Conservation (phyloP, 208 protist genomes). For the Acanthamoeba sp. region DNA sequence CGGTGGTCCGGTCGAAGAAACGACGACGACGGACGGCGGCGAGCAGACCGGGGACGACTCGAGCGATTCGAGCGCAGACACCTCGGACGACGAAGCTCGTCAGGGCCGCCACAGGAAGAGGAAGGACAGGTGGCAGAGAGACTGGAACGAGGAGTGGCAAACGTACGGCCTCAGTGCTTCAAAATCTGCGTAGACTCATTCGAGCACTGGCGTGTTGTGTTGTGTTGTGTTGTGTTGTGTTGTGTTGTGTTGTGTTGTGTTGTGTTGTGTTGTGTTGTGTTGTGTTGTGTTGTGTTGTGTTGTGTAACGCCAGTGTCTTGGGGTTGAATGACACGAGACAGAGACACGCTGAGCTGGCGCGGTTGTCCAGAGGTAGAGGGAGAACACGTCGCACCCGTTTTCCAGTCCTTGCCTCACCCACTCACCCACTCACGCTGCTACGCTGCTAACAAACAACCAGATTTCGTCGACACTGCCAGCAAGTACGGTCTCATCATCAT, state of each 20-base stretch:
- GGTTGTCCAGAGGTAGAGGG: slow-evolving; percentile 26
- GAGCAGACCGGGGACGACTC: neutral
- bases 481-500: slow-evolving; percentile 69
- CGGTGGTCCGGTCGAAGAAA: neutral
- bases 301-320: neutral
- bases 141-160: slow-evolving; percentile 73
- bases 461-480: slow-evolving; percentile 58
- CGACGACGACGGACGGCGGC: neutral
- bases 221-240: too few species aligned
- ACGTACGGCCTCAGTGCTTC: neutral
- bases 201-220: too few species aligned
- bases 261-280: too few species aligned
- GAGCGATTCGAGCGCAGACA: neutral
- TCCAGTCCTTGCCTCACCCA: neutral
- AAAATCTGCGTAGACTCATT: neutral
- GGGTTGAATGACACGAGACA: neutral
- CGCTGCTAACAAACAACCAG: neutral
- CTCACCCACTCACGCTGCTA: neutral
- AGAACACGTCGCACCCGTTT: neutral
- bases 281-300: too few species aligned
- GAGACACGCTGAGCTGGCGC: neutral
- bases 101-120: neutral
- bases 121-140: slow-evolving; percentile 38
- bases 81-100: neutral
- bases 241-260: too few species aligned